These are phyloP conservation scores for Diplodia corticola DNA, from an alignment of 2,329 filamentous ascomycete species.

Conservation along the genomic window DNA sequence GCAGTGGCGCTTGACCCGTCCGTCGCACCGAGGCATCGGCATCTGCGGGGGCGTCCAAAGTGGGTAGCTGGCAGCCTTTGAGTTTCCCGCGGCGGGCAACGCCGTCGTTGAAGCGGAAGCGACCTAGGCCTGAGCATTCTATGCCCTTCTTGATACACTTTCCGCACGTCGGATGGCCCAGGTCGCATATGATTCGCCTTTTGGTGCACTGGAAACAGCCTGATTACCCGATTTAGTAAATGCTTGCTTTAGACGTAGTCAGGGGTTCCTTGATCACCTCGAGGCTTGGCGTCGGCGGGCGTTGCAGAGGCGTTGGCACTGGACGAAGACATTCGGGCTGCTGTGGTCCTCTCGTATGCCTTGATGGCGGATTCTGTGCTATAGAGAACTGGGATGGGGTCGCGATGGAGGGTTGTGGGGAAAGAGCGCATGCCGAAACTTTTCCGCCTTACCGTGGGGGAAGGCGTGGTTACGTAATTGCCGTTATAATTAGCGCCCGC, in stretches of 20 bases:
- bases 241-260: neutral
- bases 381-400: neutral
- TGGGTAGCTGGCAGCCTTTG: conserved; percentile 27
- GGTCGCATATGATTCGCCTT: conserved; percentile 45
- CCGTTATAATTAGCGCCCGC: neutral
- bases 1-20: neutral
- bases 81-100: conserved; percentile 29
- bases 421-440: neutral
- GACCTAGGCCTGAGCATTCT: conserved; percentile 42
- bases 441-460: neutral
- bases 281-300: neutral
- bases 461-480: conserved; percentile 4
- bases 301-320: neutral
- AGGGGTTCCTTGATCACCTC: neutral
- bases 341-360: neutral
- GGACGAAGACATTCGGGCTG: neutral
- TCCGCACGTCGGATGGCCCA: conserved; percentile 40
- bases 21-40: neutral
- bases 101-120: conserved; percentile 40
- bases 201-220: conserved; percentile 44
- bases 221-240: neutral
- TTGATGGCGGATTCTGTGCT: neutral
- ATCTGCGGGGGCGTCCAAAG: neutral
- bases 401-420: neutral
- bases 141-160: conserved; percentile 45